Evolutionary conservation across 2,329 filamentous ascomycete genomes (phyloP), one percentile per base, ranked within the genome.

Genomic region (Immersiporthe knoxdaviesiana): DNA sequence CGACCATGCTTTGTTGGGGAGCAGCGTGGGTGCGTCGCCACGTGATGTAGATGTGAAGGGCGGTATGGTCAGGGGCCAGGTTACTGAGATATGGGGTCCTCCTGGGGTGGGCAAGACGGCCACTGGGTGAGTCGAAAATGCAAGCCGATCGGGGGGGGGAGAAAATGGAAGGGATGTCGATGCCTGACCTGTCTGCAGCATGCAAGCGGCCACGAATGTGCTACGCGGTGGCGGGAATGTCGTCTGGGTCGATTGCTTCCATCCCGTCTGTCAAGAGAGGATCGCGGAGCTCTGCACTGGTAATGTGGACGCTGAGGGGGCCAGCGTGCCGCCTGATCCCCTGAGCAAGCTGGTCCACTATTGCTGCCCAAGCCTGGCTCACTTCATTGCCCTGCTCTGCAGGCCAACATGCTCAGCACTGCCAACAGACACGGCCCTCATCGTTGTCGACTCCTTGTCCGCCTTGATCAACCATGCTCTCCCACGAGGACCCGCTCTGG

Each of bases 1-100:
- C 11, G 88, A 92, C 75, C 75, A 75, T 59, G 77, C 79, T 3
- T 78, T 90, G 68, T 77, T 78, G 32, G 78, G 77, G 66, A 72
- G 75, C 47, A 60, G 67, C 12, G 44, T 70, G 21, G 72, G 70
- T 27, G 56, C 73, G 14, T 64, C 39, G 14, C 65, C 39, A 52
- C 66, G 67, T 63, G 66, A 30, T n/a, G 66, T 63, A 32, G 59
- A 70, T 39, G 67, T 64, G 12, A 72, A 71, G 66, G 84, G 86
- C 24, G 94, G 93, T 4, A 83, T 97, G 62, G 86, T 86, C 70
- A 88, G 90, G 68, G 93, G 94, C 18, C 92, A 93, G 77, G 85
- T 97, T 56, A 92, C 92, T 3, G 95, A 98, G 79, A 82, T 97
- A 63, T 97, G 92, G 87, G 95, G 95, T 0, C 93, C 94, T 14